Evolutionary conservation across 2,329 filamentous ascomycete species (phyloP).

Genomic region (Colletotrichum scovillei): DNA sequence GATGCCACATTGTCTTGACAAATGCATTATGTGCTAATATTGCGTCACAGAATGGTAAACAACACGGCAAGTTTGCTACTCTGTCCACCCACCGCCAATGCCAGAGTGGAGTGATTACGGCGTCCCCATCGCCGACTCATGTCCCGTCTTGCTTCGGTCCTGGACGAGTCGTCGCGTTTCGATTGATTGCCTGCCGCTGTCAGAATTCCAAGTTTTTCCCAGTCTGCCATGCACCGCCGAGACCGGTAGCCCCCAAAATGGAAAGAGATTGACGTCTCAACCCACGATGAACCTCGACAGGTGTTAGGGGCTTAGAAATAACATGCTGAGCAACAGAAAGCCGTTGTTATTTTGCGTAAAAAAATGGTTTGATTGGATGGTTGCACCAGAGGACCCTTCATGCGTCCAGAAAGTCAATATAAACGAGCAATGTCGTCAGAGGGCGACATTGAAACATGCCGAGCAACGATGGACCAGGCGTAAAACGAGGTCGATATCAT

Average conservation of each 20-base stretch:
- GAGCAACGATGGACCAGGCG: not conserved
- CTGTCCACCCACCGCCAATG: not conserved
- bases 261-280: slow-evolving; percentile 25
- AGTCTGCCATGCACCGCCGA: slow-evolving; percentile 22
- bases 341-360: not conserved
- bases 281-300: slow-evolving; percentile 3
- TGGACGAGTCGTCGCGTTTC: slow-evolving; percentile 10
- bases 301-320: slow-evolving; percentile 11
- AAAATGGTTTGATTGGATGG: not conserved
- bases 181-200: slow-evolving; percentile 24
- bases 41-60: not conserved
- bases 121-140: slow-evolving; percentile 23
- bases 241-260: slow-evolving; percentile 7
- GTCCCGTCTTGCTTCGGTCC: slow-evolving; percentile 20
- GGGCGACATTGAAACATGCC: not conserved
- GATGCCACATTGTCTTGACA: not conserved
- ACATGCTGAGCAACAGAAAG: not conserved
- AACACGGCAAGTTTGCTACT: not conserved
- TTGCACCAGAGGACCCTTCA: not conserved
- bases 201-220: slow-evolving; percentile 21
- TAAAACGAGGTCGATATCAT: not conserved
- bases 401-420: not conserved
- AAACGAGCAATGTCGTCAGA: slow-evolving; percentile 2
- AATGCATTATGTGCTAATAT: not conserved
- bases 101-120: not conserved